These are phyloP conservation scores for Colletotrichum sp. DNA, from an alignment of 2,329 filamentous ascomycete species.

Conservation along the genomic window DNA sequence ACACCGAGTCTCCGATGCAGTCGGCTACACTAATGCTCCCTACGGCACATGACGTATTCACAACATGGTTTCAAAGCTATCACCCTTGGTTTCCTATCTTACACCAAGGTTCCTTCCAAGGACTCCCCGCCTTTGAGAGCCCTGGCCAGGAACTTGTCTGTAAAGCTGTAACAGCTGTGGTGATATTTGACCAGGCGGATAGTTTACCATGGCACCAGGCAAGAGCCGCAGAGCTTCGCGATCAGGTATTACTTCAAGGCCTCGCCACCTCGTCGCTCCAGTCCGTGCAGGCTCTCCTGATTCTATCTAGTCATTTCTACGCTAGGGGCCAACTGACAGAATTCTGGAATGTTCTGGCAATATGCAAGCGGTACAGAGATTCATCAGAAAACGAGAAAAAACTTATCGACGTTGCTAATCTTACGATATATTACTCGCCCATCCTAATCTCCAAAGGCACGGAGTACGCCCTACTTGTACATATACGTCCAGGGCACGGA, in stretches of 20 bases:
- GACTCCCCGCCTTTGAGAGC: accelerated
- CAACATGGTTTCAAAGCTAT: neutral
- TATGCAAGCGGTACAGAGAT: neutral
- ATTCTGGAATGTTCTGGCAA: neutral
- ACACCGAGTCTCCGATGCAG: neutral
- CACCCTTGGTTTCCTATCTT: neutral
- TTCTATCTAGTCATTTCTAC: neutral
- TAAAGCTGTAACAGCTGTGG: neutral
- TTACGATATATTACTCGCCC: neutral
- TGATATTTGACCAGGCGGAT: neutral
- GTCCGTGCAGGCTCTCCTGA: neutral
- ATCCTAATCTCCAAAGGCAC: accelerated
- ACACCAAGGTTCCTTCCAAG: neutral
- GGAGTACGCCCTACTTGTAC: neutral
- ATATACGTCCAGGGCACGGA: neutral
- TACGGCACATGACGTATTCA: accelerated
- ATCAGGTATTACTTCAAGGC: accelerated
- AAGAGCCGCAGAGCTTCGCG: neutral
- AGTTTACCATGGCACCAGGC: neutral
- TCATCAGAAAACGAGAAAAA: neutral
- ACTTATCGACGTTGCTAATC: neutral
- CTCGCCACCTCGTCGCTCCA: neutral
- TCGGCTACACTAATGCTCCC: accelerated
- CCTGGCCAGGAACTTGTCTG: neutral
- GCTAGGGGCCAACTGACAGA: accelerated